Base-by-base conservation (phyloP, 257 asterid species). In the Vinca minor region DNA sequence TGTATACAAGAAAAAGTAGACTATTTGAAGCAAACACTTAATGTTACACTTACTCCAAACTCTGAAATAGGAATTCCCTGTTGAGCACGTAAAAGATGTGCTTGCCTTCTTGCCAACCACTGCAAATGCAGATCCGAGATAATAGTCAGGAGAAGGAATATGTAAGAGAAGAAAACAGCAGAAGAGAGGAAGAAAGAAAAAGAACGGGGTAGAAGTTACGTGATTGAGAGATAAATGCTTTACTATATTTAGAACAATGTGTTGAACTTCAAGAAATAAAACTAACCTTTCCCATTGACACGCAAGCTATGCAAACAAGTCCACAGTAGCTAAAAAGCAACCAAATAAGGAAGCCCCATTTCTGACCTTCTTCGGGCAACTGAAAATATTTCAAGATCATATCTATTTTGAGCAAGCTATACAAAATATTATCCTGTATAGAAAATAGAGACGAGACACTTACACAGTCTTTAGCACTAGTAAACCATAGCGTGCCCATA, bases 321-420 rank as follows among this genome's bases (percentile, higher is more conserved):
- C 97, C 98, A 73, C 96, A 93, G 78, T 85, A 93, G 84, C 98
- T 89, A 81, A 93, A 89, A 60, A 89, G 85, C 73, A 93, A 79
- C 96, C 97, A 93, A 78, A 93, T 93, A 50, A 87, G 96, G 77
- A 89, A 93, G 59, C 97, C 98, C 98, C 97, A 89, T 63, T 89
- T 89, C 80, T 93, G 97, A 69, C 97, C 98, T 57, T 92, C 96
- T 84, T 89, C 86, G 3, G 96, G 96, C 82, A 93, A 65, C 98
- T 79, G 81, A 52, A 66, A 69, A 59, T 41, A 67, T 73, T 60
- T 57, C 49, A 35, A n/a, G 52, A 25, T 73, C 58, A 59, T 46
- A 52, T 46, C 55, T 23, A 32, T 26, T 41, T 14, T 29, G 65
- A 45, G 65, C 59, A 73, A 73, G 46, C 67, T 47, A n/a, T n/a